Percentiles rank a stretch among this genome's conserved stretches.
phyloP scores from a whole-genome alignment of 1,284 basidiomycete genomes.

The Trichosporon sp. region DNA sequence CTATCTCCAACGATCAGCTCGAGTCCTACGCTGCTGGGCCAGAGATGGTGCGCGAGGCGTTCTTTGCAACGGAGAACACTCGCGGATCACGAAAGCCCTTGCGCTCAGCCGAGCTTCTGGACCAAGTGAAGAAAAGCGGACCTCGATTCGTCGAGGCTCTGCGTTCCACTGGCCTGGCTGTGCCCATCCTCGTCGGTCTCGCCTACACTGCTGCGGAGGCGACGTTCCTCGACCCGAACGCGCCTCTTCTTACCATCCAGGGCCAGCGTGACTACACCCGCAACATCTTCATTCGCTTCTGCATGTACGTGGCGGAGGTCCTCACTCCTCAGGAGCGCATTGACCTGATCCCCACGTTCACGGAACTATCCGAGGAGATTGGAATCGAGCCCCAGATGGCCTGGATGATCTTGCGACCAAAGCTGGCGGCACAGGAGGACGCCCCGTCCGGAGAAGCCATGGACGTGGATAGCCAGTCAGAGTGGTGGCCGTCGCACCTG shows the following conservation, averaged over 20 bases:
- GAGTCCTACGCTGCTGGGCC: conserved; percentile 87
- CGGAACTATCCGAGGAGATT: conserved; percentile 71
- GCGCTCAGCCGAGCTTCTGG: conserved; percentile 27
- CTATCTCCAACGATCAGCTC: conserved; percentile 82
- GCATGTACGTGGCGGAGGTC: conserved; percentile 58
- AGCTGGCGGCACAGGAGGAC: conserved; percentile 63
- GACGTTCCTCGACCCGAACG: conserved; percentile 39
- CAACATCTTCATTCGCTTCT: conserved; percentile 62
- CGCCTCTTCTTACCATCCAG: conserved; percentile 56
- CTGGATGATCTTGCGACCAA: conserved; percentile 87
- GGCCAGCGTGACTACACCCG: conserved; percentile 54
- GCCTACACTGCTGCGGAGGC: conserved; percentile 70
- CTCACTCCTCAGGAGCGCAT: conserved; percentile 56
- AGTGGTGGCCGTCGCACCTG: conserved; percentile 40
- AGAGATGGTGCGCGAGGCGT: conserved; percentile 77
- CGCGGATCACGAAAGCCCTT: conserved; percentile 33
- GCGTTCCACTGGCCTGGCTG: conserved; percentile 70
- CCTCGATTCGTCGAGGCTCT: conserved; percentile 70
- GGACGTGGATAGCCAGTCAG: conserved; percentile 28
- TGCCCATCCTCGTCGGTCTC: conserved; percentile 83
- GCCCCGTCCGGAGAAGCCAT: conserved; percentile 24
- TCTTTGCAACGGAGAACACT: conserved; percentile 57
- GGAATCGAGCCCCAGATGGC: conserved; percentile 79
- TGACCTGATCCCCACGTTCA: conserved; percentile 64
- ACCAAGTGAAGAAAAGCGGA: conserved; percentile 46